Percentiles rank a stretch among this genome's conserved stretches.
phyloP scores from a whole-genome alignment of 768 basidiomycete genomes.

The Lepiota venenata region DNA sequence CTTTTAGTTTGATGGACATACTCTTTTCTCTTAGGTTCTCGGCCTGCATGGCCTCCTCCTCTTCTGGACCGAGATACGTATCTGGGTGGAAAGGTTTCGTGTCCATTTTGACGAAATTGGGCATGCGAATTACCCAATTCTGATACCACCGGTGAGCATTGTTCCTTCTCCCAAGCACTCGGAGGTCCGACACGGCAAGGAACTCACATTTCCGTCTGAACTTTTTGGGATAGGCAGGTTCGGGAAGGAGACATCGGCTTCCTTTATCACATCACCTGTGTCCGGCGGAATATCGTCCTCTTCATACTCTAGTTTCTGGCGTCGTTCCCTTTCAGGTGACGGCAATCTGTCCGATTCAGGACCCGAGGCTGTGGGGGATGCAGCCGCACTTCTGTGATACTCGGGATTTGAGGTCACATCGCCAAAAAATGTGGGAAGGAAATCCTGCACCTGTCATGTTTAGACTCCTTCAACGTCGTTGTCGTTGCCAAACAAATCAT shows the following conservation, averaged over 20 bases:
- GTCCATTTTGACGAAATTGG: constrained; percentile 91
- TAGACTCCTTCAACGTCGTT: constrained; percentile 46
- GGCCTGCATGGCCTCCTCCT: constrained; percentile 53
- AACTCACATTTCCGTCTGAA: constrained; percentile 76
- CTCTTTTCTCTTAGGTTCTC: constrained; percentile 72
- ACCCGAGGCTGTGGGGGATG: constrained; percentile 47
- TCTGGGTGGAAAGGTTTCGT: constrained; percentile 88
- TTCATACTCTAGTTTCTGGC: constrained; percentile 76
- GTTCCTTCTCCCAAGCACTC: not conserved
- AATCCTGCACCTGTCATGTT: constrained; percentile 45
- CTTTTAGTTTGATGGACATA: constrained; percentile 82
- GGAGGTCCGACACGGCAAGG: not conserved
- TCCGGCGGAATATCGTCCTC: constrained; percentile 70
- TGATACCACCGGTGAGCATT: constrained; percentile 23
- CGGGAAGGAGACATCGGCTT: constrained; percentile 78
- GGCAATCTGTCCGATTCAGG: constrained; percentile 64
- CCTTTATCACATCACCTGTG: constrained; percentile 39
- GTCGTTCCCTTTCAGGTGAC: constrained; percentile 56
- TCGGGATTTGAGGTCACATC: constrained; percentile 8
- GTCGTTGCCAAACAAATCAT: constrained; percentile 80
- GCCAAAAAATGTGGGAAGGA: constrained; percentile 11
- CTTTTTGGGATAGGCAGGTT: constrained; percentile 80
- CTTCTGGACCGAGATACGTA: constrained; percentile 80
- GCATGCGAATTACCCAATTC: constrained; percentile 92
- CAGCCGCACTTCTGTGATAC: constrained; percentile 23